A percentile compares a stretch with the other conserved stretches of the same genome.
Conservation (phyloP, 108 stramenopile species). For the Halocafeteria seosinensis region DNA sequence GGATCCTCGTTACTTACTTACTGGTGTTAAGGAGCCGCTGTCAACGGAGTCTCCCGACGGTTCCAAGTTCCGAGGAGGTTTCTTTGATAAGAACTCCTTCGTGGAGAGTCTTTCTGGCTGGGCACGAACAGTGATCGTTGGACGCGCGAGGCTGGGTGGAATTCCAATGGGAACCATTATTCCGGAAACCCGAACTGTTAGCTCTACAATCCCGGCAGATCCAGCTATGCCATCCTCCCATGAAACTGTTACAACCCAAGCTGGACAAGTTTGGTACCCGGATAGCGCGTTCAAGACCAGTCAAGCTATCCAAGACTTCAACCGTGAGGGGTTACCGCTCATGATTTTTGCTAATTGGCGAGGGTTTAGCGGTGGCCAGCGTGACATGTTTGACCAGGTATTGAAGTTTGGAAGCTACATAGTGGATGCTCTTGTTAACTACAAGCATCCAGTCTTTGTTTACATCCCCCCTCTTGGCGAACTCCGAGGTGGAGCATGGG, state of each 20-base stretch:
- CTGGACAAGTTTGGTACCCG: constrained; percentile 98
- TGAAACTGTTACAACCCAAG: constrained; percentile 70
- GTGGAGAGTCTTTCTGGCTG: constrained; percentile 84
- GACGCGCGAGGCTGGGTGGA: constrained; percentile 85
- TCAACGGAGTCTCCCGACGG: background rate
- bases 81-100: constrained; percentile 85
- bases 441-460: constrained; percentile 91
- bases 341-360: constrained; percentile 98
- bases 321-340: constrained; percentile 83
- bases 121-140: constrained; percentile 92
- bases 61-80: constrained; percentile 59
- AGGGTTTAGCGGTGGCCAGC: constrained; percentile 93
- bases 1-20: constrained; percentile 71
- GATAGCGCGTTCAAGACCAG: constrained; percentile 98
- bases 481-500: constrained; percentile 97
- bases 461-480: constrained; percentile 96
- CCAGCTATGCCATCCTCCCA: constrained; percentile 83
- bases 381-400: constrained; percentile 99
- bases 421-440: constrained; percentile 90
- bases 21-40: constrained; percentile 29
- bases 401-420: constrained; percentile 93
- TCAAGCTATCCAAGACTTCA: constrained; percentile 91
- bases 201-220: constrained; percentile 82
- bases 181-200: constrained; percentile 81
- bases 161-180: constrained; percentile 91